phyloP scores from a whole-genome alignment of 495 filamentous ascomycete genomes.

The Astrothelium macrocarpum region DNA sequence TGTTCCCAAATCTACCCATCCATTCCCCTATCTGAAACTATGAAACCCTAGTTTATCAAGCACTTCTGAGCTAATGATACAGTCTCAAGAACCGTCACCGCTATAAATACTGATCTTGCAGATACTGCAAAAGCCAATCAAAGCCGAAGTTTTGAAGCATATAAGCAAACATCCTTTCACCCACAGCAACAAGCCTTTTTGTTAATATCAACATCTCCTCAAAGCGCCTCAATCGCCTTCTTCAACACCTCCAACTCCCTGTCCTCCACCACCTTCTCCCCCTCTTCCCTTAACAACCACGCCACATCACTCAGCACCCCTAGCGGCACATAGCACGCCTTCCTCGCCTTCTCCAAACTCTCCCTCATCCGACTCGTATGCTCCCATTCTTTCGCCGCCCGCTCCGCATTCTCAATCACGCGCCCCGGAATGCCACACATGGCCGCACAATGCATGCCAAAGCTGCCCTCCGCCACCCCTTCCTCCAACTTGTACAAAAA shows the following conservation, averaged over 20 bases:
- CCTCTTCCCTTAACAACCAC: slow-evolving; percentile 56
- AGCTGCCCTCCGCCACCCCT: slow-evolving; percentile 92
- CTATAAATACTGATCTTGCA: not conserved
- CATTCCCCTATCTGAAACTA: too few relatives aligned
- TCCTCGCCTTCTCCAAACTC: slow-evolving; percentile 69
- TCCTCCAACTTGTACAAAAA: slow-evolving; percentile 94
- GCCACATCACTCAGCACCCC: slow-evolving; percentile 89
- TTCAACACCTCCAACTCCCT: slow-evolving; percentile 56
- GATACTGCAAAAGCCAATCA: not conserved
- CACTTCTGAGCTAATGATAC: not conserved
- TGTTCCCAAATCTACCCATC: too few relatives aligned
- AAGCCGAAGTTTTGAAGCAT: not conserved
- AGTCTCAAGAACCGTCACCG: not conserved
- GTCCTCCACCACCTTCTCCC: slow-evolving; percentile 31
- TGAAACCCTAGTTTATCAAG: too few relatives aligned
- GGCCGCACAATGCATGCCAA: slow-evolving; percentile 97
- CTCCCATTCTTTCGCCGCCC: slow-evolving; percentile 89
- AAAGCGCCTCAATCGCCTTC: slow-evolving; percentile 69
- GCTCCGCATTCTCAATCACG: slow-evolving; percentile 79
- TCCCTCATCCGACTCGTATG: slow-evolving; percentile 85
- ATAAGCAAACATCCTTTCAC: not conserved
- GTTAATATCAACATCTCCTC: slow-evolving; percentile 19
- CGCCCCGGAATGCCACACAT: slow-evolving; percentile 89
- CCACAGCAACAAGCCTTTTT: not conserved
- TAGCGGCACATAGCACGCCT: slow-evolving; percentile 68